Conservation (phyloP, 2,329 filamentous ascomycete genomes). For the Corniculantispora saksenae region DNA sequence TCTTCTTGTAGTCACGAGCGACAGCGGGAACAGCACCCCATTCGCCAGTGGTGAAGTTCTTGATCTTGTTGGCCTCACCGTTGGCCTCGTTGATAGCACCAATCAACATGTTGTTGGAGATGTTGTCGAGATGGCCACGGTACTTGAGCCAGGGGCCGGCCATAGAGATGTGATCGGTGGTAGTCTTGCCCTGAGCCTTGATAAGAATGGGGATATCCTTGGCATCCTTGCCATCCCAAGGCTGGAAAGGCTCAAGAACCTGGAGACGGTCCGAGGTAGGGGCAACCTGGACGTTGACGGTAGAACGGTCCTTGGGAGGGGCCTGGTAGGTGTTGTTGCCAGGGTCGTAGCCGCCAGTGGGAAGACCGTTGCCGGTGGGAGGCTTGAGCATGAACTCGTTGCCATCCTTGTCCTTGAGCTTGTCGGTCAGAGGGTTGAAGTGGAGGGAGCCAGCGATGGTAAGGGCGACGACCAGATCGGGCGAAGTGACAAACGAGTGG, state of each 20-base stretch:
- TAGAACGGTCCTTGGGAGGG: conserved; percentile 75
- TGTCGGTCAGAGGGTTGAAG: conserved; percentile 95
- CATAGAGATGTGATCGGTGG: conserved; percentile 97
- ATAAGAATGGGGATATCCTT: conserved; percentile 85
- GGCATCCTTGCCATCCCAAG: conserved; percentile 93
- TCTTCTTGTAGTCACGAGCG: conserved; percentile 97
- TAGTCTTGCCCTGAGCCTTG: conserved; percentile 95
- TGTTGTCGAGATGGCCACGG: conserved; percentile 98
- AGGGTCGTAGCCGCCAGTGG: conserved; percentile 80
- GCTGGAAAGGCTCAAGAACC: conserved; percentile 78
- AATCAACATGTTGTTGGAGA: conserved; percentile 99
- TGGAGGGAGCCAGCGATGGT: conserved; percentile 79
- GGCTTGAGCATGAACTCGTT: conserved; percentile 89
- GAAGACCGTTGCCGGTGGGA: conserved; percentile 81
- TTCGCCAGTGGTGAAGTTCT: conserved; percentile 83
- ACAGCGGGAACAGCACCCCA: conserved; percentile 88
- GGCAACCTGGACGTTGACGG: conserved; percentile 78
- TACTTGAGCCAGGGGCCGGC: conserved; percentile 98
- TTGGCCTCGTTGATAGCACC: conserved; percentile 96
- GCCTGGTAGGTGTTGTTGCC: conserved; percentile 95
- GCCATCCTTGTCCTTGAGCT: conserved; percentile 89
- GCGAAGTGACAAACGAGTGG: conserved; percentile 89
- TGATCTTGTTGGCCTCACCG: conserved; percentile 95
- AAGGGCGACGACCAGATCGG: conserved; percentile 85
- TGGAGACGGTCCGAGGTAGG: conserved; percentile 93